These are phyloP conservation scores for Geotrichum klebahnii DNA, from an alignment of 1,139 yeast species.

Conservation along the genomic window DNA sequence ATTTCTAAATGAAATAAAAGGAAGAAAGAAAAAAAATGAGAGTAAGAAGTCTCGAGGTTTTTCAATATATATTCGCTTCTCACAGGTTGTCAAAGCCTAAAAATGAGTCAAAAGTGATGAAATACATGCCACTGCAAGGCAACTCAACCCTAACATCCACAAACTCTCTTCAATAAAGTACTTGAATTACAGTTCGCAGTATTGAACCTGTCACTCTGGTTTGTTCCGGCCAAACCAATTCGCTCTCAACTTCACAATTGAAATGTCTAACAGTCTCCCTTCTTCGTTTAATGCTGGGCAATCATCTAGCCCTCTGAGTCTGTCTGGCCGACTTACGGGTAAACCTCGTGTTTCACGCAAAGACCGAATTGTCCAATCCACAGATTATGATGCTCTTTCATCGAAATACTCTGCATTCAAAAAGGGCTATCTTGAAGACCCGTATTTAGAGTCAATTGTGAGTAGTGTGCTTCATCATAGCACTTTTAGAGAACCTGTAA, in stretches of 20 bases:
- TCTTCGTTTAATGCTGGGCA: conserved; percentile 10
- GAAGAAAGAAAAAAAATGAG: neutral
- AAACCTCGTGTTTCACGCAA: conserved; percentile 21
- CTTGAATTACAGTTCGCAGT: too few species aligned
- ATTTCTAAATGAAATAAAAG: neutral
- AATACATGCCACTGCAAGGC: too few species aligned
- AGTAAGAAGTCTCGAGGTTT: too few species aligned
- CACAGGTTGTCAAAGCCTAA: too few species aligned
- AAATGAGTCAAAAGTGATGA: too few species aligned
- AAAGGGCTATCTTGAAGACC: conserved; percentile 56
- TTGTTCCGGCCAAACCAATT: too few species aligned
- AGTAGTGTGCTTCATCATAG: conserved; percentile 37
- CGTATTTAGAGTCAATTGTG: conserved; percentile 46
- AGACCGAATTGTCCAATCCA: conserved; percentile 57
- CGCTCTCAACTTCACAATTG: too few species aligned
- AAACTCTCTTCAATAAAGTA: too few species aligned
- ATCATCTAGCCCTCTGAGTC: neutral
- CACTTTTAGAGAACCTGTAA: conserved; percentile 26
- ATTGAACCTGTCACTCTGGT: too few species aligned
- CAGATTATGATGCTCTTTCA: conserved; percentile 83
- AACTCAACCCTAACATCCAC: too few species aligned
- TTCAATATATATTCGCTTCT: too few species aligned
- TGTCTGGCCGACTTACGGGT: neutral
- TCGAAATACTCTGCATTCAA: conserved; percentile 60
- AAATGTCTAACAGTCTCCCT: neutral